These are phyloP conservation scores for Gentiana straminea DNA, from an alignment of 257 asterid species.

Conservation along the genomic window DNA sequence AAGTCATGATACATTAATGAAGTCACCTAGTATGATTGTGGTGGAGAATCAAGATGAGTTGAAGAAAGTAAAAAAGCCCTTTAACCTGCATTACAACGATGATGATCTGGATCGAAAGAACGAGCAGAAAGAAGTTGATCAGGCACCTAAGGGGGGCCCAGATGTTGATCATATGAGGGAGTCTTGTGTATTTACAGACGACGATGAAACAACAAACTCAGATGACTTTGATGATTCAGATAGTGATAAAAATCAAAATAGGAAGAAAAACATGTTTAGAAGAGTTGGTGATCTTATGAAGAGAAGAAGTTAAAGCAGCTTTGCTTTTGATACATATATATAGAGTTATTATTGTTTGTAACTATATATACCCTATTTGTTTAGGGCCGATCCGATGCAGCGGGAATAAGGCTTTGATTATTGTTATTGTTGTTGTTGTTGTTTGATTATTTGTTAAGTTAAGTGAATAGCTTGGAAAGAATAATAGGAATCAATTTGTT, in stretches of 20 bases:
- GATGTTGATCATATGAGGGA: slow-evolving; percentile 35
- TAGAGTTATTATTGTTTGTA: too few species aligned
- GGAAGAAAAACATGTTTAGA: slow-evolving; percentile 40
- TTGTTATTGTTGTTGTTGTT: too few species aligned
- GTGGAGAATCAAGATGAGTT: slow-evolving; percentile 11
- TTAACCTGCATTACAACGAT: slow-evolving; percentile 39
- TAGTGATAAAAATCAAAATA: slow-evolving; percentile 25
- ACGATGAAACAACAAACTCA: slow-evolving; percentile 14
- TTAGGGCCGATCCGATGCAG: too few species aligned
- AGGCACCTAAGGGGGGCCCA: slow-evolving; percentile 64
- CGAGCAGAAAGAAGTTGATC: slow-evolving; percentile 41
- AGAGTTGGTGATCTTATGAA: slow-evolving; percentile 55
- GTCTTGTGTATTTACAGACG: slow-evolving; percentile 26
- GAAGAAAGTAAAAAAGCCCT: slow-evolving; percentile 11
- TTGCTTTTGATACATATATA: too few species aligned
- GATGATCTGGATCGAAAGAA: slow-evolving; percentile 14
- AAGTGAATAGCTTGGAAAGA: too few species aligned
- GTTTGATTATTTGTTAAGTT: too few species aligned
- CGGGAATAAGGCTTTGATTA: too few species aligned
- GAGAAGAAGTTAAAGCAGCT: slow-evolving; percentile 19
- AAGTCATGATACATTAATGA: slow-evolving; percentile 12
- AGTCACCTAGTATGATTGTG: slow-evolving; percentile 17
- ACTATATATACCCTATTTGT: too few species aligned
- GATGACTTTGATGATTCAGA: slow-evolving; percentile 38
- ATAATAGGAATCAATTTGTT: too few species aligned